Evolutionary conservation across 345 rosid genomes (phyloP), one percentile per base, ranked within the genome.

Genomic region (Moringa oleifera): DNA sequence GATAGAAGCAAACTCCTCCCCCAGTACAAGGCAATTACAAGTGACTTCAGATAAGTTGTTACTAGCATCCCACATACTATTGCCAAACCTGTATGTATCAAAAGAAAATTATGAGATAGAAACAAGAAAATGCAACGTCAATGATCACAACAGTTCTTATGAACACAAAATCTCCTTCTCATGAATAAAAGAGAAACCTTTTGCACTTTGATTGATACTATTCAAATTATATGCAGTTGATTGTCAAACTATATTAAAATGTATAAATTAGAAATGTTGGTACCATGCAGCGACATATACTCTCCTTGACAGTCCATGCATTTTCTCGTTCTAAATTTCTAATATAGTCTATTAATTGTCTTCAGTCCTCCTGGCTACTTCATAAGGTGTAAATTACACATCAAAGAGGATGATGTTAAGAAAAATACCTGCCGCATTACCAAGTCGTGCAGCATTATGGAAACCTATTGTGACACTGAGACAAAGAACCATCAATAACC

Each of bases 1-100:
- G 88, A 68, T 19, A 72, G 15, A 9, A 65, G 51, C 51, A 79
- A 66, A 59, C 68, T 81, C 71, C 62, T 77, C 61, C 76, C 79
- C 91, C 91, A 77, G 74, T 67, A 73, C 21, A 83, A 45, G 45
- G 78, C 75, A 49, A 85, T 79, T 59, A 85, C 83, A 25, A 79
- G 80, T 18, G 88, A 85, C 88, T 79, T 85, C 64, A 83, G 68
- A 61, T 75, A 85, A 9, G 88, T 85, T 11, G 91, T 83, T 17
- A 83, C 86, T 52, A 83, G 57, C 86, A 83, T 83, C 33, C 83
- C 80, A 9, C 66, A 81, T 51, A 75, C 68, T 20, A 85, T 67
- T 5, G 88, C 82, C 74, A 79, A 63, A n/a, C 80, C 91, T 83
- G 81, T 19, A 50, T 7, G 50, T 23, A 61, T 64, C 55, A 49